Conservation (phyloP, 345 rosid species). For the Citropsis articulata region DNA sequence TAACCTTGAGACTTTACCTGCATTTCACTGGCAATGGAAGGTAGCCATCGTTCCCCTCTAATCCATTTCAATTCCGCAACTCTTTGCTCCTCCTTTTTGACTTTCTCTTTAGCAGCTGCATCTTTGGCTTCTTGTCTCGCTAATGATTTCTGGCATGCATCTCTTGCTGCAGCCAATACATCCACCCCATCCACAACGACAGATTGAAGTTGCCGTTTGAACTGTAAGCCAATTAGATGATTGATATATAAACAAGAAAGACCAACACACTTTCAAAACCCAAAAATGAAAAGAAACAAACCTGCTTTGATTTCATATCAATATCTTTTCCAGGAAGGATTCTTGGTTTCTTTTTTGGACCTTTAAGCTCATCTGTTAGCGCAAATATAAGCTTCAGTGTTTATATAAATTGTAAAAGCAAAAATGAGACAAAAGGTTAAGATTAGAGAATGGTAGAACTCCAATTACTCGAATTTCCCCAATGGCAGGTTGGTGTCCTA, state of each 20-base stretch:
- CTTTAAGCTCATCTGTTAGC: constrained; percentile 54
- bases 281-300: constrained; percentile 13
- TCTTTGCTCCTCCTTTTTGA: constrained; percentile 77
- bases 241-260: neutral
- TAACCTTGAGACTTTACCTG: constrained; percentile 27
- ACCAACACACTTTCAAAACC: neutral
- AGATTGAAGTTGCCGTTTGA: constrained; percentile 47
- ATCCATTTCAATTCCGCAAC: constrained; percentile 60
- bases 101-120: constrained; percentile 62
- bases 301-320: constrained; percentile 70
- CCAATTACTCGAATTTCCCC: neutral
- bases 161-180: constrained; percentile 58
- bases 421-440: constrained; percentile 5
- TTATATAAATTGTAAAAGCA: neutral
- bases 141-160: constrained; percentile 45
- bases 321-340: constrained; percentile 50
- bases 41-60: constrained; percentile 92
- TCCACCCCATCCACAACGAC: constrained; percentile 64
- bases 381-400: constrained; percentile 21
- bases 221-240: constrained; percentile 35
- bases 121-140: constrained; percentile 65
- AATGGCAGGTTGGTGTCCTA: neutral
- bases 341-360: constrained; percentile 75
- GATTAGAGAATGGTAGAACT: neutral
- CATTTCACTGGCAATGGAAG: constrained; percentile 61